Evolutionary conservation across 148 eudicot genomes (phyloP).

Genomic region (Pouteria glomerata): DNA sequence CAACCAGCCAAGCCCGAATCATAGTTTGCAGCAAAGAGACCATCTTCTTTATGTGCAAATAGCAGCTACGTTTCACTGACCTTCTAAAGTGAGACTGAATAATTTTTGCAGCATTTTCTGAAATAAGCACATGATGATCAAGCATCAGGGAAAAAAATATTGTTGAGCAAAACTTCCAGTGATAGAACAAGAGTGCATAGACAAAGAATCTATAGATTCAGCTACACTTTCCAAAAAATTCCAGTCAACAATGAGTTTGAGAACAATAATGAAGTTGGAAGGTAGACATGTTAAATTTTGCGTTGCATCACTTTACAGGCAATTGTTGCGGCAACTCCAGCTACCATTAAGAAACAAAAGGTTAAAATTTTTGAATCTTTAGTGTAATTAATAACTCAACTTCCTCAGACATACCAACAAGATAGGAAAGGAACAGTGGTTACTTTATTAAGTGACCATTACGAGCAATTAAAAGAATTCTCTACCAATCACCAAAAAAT

Average conservation of each 20-base stretch:
- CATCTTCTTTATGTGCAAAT: conserved; percentile 37
- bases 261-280: no score
- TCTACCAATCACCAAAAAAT: not conserved
- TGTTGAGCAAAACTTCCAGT: not conserved
- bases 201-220: not conserved
- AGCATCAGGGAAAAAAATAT: conserved; percentile 4
- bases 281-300: not conserved
- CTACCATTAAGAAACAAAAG: not conserved
- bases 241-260: not conserved
- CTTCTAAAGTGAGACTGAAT: conserved; percentile 60
- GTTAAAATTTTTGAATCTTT: not conserved
- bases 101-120: conserved; percentile 62
- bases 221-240: not conserved
- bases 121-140: conserved; percentile 13
- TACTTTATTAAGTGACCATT: not conserved
- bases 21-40: conserved; percentile 39
- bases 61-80: conserved; percentile 31
- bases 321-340: not conserved
- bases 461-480: not conserved
- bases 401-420: not conserved
- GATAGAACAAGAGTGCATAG: not conserved
- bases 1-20: conserved; percentile 54
- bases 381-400: not conserved
- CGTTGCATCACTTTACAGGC: not conserved
- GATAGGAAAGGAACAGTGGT: not conserved